A percentile compares a stretch with the other conserved stretches of the same genome.
Evolutionary conservation across 768 basidiomycete genomes (phyloP).

Genomic region (Mycena vitilis): DNA sequence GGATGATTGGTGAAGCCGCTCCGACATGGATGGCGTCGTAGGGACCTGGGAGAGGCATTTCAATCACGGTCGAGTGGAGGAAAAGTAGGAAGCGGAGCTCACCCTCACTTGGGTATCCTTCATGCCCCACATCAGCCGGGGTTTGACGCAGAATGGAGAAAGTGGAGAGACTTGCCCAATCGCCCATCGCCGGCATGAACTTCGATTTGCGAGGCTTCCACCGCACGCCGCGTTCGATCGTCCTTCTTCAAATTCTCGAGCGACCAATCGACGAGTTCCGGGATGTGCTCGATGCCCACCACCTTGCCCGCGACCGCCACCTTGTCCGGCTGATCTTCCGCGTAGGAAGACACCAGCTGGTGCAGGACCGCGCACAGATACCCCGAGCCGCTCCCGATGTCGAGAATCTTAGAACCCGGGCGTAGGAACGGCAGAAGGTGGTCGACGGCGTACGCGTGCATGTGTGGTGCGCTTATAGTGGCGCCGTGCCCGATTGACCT

Average conservation of each 20-base stretch:
- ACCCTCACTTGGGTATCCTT: constrained; percentile 53
- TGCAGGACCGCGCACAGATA: constrained; percentile 88
- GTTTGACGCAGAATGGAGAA: constrained; percentile 2
- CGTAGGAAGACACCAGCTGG: constrained; percentile 56
- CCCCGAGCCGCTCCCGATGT: constrained; percentile 91
- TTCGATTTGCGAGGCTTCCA: constrained; percentile 67
- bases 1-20: constrained; percentile 85
- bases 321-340: constrained; percentile 38
- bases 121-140: neutral
- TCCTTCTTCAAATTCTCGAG: constrained; percentile 74
- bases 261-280: constrained; percentile 80
- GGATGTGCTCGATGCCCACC: constrained; percentile 93
- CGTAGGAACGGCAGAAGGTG: constrained; percentile 78
- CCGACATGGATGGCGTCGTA: constrained; percentile 94
- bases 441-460: constrained; percentile 93
- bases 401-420: constrained; percentile 82
- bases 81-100: constrained; percentile 13
- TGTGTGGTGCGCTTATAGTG: constrained; percentile 97
- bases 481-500: constrained; percentile 86
- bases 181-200: constrained; percentile 86
- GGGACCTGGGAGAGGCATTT: constrained; percentile 55
- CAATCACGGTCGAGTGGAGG: neutral
- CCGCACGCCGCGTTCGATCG: constrained; percentile 61
- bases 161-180: constrained; percentile 54
- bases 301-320: constrained; percentile 62